A percentile compares a stretch with the other conserved stretches of the same genome.
Evolutionary conservation across 2,329 filamentous ascomycete genomes (phyloP).

Genomic region (Hyphodiscus sp.): DNA sequence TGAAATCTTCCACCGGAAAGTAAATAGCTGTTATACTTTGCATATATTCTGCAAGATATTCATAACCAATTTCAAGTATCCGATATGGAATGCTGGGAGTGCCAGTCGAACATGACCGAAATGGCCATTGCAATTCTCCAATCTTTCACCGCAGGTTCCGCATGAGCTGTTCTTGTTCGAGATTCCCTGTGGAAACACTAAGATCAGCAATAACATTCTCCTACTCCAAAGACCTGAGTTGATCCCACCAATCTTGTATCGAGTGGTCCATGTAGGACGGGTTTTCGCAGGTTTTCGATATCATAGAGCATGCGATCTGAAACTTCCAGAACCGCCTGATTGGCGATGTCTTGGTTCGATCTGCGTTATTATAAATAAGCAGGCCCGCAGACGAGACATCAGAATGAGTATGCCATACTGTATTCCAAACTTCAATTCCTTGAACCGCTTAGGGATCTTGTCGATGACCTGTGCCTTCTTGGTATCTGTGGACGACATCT

Average conservation of each 20-base stretch:
- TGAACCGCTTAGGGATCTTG: slow-evolving; percentile 83
- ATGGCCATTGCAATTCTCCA: slow-evolving; percentile 86
- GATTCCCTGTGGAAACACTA: slow-evolving; percentile 51
- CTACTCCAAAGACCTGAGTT: slow-evolving; percentile 3
- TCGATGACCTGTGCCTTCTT: slow-evolving; percentile 87
- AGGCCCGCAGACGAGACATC: neutral
- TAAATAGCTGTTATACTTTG: slow-evolving; percentile 48
- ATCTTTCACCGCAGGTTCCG: slow-evolving; percentile 72
- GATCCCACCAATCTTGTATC: slow-evolving; percentile 65
- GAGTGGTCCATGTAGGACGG: slow-evolving; percentile 77
- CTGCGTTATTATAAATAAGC: slow-evolving; percentile 39
- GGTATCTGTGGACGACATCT: slow-evolving; percentile 25
- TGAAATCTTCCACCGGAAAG: slow-evolving; percentile 3
- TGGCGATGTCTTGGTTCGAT: slow-evolving; percentile 89
- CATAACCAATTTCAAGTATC: slow-evolving; percentile 90
- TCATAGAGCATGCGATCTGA: slow-evolving; percentile 94
- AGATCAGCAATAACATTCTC: slow-evolving; percentile 4
- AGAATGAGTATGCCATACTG: slow-evolving; percentile 47
- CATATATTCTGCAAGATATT: slow-evolving; percentile 91
- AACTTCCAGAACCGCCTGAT: slow-evolving; percentile 89
- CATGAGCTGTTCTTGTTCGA: slow-evolving; percentile 78
- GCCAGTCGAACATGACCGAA: slow-evolving; percentile 91
- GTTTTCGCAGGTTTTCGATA: slow-evolving; percentile 68
- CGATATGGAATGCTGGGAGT: slow-evolving; percentile 89
- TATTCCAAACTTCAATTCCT: slow-evolving; percentile 89